Evolutionary conservation across 2,329 filamentous ascomycete species (phyloP).

Genomic region (Sporothrix humicola): DNA sequence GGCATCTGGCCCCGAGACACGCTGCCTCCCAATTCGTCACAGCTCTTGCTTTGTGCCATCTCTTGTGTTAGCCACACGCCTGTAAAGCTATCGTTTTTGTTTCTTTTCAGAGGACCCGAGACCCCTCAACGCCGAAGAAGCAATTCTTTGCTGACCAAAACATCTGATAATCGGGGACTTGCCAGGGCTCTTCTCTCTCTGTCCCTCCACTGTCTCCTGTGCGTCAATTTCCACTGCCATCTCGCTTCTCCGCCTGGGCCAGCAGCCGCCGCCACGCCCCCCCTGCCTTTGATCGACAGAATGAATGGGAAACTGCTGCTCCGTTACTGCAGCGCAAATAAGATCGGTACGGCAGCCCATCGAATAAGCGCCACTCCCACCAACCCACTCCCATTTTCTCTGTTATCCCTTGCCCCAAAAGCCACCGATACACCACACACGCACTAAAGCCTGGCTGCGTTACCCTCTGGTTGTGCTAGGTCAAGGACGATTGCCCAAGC

Average conservation of each 20-base stretch:
- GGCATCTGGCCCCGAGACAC: constrained; percentile 27
- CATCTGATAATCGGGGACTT: constrained; percentile 11
- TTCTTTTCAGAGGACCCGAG: neutral
- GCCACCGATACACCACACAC: neutral
- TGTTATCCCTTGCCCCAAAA: neutral
- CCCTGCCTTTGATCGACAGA: constrained; percentile 13
- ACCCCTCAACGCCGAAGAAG: neutral
- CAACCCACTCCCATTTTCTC: neutral
- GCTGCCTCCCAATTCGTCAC: constrained; percentile 17
- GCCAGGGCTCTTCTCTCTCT: neutral
- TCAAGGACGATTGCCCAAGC: too few species aligned
- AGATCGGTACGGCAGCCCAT: constrained; percentile 15
- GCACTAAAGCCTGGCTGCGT: too few species aligned
- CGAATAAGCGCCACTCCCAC: constrained; percentile 21
- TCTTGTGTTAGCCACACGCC: constrained; percentile 3
- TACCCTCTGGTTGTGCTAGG: too few species aligned
- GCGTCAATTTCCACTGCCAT: constrained; percentile 23
- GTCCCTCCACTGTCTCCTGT: neutral
- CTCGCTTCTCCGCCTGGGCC: neutral
- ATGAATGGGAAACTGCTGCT: neutral
- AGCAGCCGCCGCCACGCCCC: neutral
- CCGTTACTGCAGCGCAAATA: constrained; percentile 6
- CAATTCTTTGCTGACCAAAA: constrained; percentile 9
- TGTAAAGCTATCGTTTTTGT: constrained; percentile 8
- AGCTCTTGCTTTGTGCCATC: constrained; percentile 22